Evolutionary conservation across 139 green algal species (phyloP).

Genomic region (Zygnema cylindricum): DNA sequence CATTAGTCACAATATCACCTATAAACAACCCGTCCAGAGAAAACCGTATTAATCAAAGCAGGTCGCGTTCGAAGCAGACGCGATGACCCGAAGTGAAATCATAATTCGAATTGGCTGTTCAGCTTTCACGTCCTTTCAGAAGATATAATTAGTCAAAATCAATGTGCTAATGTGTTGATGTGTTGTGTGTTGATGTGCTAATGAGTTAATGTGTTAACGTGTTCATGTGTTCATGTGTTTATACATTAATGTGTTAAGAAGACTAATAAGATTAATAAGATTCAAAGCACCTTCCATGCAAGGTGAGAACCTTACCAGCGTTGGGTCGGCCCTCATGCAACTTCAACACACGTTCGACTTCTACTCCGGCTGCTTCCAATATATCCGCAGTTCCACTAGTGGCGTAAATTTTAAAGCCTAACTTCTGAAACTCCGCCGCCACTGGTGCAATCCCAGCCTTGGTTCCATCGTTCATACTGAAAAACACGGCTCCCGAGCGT

Average conservation of each 20-base stretch:
- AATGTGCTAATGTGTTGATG: too few relatives aligned
- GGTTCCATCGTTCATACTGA: constrained; percentile 91
- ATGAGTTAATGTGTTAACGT: too few relatives aligned
- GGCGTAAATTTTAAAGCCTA: constrained; percentile 89
- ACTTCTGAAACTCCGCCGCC: constrained; percentile 79
- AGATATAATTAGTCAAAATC: too few relatives aligned
- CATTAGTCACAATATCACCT: constrained; percentile 62
- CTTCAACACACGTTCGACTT: constrained; percentile 84
- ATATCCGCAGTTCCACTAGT: constrained; percentile 82
- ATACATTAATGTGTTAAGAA: too few relatives aligned
- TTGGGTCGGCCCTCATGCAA: constrained; percentile 96
- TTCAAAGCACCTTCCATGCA: too few relatives aligned
- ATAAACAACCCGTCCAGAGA: too few relatives aligned
- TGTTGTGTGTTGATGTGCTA: too few relatives aligned
- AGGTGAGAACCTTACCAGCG: constrained; percentile 30
- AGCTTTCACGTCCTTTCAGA: neutral
- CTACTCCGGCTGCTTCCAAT: constrained; percentile 66
- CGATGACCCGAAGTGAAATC: neutral
- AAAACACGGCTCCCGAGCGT: constrained; percentile 84
- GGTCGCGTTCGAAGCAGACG: too few relatives aligned
- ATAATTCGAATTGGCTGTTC: neutral
- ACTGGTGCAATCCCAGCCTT: constrained; percentile 84
- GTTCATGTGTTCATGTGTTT: too few relatives aligned
- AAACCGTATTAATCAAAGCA: too few relatives aligned
- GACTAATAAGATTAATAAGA: too few relatives aligned